phyloP scores from a whole-genome alignment of 345 rosid genomes.

The Toxicodendron radicans region DNA sequence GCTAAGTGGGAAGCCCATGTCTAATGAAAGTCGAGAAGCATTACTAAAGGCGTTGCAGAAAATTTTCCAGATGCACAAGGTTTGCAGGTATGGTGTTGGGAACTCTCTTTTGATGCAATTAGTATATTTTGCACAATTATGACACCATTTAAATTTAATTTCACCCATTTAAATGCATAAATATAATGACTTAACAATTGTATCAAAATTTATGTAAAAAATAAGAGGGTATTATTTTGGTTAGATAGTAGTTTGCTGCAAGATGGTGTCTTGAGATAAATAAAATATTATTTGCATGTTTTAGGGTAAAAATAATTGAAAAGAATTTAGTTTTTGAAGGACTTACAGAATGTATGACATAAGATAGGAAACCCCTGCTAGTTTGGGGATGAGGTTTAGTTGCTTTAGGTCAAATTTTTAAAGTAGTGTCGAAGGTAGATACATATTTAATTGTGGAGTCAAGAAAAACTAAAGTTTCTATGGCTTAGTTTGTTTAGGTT shows the following conservation, averaged over 20 bases:
- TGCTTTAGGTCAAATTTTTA: neutral
- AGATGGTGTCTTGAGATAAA: neutral
- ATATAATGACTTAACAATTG: too few relatives aligned
- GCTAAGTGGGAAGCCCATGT: slow-evolving; percentile 38
- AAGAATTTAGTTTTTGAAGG: neutral
- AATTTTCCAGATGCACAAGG: slow-evolving; percentile 73
- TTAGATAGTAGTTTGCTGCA: neutral
- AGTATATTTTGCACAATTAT: too few relatives aligned
- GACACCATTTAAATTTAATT: too few relatives aligned
- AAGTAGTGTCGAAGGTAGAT: neutral
- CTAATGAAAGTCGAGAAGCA: slow-evolving; percentile 64
- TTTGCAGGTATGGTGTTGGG: slow-evolving; percentile 65
- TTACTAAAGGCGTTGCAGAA: slow-evolving; percentile 67
- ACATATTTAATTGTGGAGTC: neutral
- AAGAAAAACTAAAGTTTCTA: neutral
- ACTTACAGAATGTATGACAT: too few relatives aligned
- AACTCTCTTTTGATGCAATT: neutral
- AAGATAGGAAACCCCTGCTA: too few relatives aligned
- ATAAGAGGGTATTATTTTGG: too few relatives aligned
- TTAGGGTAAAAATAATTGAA: neutral
- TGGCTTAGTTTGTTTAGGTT: too few relatives aligned
- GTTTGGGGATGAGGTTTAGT: neutral
- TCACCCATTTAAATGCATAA: too few relatives aligned
- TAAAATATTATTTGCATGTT: too few relatives aligned
- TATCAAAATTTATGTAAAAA: too few relatives aligned